phyloP scores from a whole-genome alignment of 2,329 filamentous ascomycete species.

The Calonectria henricotiae region DNA sequence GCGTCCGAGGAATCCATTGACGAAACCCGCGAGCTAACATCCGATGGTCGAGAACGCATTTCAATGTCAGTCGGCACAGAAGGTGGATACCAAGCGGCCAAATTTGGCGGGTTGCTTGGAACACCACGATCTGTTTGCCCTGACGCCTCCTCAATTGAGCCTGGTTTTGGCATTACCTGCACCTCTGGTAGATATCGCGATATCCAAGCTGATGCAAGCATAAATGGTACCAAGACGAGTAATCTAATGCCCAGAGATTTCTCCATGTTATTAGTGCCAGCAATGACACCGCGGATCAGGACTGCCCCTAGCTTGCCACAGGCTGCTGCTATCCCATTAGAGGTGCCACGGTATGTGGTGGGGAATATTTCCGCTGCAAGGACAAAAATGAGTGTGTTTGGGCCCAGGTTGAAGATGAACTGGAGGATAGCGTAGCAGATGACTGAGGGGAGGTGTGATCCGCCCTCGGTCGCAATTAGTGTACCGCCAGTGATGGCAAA shows the following conservation, averaged over 20 bases:
- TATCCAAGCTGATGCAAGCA: slow-evolving; percentile 15
- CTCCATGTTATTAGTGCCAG: neutral
- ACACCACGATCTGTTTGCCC: neutral
- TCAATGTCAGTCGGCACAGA: neutral
- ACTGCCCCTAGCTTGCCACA: slow-evolving; percentile 55
- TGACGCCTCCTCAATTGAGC: neutral
- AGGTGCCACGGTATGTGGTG: slow-evolving; percentile 53
- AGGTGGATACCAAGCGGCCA: slow-evolving; percentile 1
- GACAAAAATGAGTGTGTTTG: slow-evolving; percentile 55
- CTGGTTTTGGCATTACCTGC: neutral
- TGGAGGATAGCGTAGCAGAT: slow-evolving; percentile 28
- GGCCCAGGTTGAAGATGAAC: slow-evolving; percentile 53
- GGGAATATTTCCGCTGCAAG: slow-evolving; percentile 55
- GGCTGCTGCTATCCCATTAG: slow-evolving; percentile 54
- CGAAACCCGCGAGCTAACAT: neutral
- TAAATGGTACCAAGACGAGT: slow-evolving; percentile 10
- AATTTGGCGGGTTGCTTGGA: neutral
- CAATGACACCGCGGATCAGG: slow-evolving; percentile 41
- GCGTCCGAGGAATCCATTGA: neutral
- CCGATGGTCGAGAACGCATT: neutral
- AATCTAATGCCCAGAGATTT: neutral
- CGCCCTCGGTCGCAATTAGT: neutral
- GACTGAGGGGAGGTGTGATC: slow-evolving; percentile 5
- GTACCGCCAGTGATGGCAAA: slow-evolving; percentile 18
- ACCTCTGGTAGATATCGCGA: slow-evolving; percentile 4